Evolutionary conservation across 345 rosid species (phyloP).

Genomic region (Cardamine chenopodiifolia): DNA sequence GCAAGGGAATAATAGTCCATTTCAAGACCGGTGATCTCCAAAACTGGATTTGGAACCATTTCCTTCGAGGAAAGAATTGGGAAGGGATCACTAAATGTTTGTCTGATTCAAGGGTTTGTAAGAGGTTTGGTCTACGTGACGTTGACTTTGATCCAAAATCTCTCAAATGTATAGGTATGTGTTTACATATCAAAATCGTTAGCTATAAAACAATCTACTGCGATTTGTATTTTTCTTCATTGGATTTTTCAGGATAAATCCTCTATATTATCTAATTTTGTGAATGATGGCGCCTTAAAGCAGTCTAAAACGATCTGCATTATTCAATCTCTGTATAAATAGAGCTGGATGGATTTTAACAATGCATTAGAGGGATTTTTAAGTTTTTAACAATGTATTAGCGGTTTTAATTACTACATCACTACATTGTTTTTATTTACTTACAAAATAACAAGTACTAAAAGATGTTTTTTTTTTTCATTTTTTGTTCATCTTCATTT

Average conservation of each 20-base stretch:
- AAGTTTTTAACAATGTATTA: not conserved
- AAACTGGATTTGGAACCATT: constrained; percentile 35
- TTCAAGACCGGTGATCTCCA: constrained; percentile 31
- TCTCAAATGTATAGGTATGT: constrained; percentile 39
- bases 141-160: constrained; percentile 41
- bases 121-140: constrained; percentile 29
- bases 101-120: constrained; percentile 39
- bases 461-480: not conserved
- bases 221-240: not conserved
- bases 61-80: constrained; percentile 43
- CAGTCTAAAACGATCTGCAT: not conserved
- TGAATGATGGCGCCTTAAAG: not conserved
- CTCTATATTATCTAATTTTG: not conserved
- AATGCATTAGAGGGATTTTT: not conserved
- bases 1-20: constrained; percentile 33
- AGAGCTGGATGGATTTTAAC: too few relatives aligned
- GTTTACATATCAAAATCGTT: not conserved
- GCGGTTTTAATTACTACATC: not conserved
- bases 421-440: too few relatives aligned
- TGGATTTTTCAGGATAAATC: not conserved
- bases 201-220: not conserved
- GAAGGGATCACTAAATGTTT: constrained; percentile 41
- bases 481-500: not conserved
- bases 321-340: too few relatives aligned
- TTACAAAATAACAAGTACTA: too few relatives aligned